Evolutionary conservation across 176 grass and related monocot species (phyloP), one percentile per base, ranked within the genome.

Genomic region (Tuctoria greenei): DNA sequence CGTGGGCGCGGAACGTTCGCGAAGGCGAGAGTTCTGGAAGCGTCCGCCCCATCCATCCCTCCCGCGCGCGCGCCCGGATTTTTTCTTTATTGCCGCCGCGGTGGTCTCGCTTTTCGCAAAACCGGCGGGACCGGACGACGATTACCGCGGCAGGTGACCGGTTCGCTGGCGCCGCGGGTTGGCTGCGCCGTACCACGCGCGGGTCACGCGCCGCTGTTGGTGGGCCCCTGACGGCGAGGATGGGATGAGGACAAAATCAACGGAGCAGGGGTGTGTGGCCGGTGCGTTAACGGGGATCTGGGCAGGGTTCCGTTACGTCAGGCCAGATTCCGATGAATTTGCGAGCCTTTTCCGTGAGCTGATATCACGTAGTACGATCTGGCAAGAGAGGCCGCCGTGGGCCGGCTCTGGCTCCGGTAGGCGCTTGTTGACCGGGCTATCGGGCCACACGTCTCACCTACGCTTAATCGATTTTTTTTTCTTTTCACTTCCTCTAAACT

Each of bases 1-100:
- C 61, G 85, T 87, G 85, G 80, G 20, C 35, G 26, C 13, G 18
- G 86, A 74, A 61, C 0, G 52, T 83, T 88, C 86, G 56, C 68
- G 86, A 88, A 88, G 69, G 34, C 55, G 84, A 87, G 54, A 61
- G 61, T 83, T 87, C 85, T 82, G 79, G 85, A 87, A 87, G 60
- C 67, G 17, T 45, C 70, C 61, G 31, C 17, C 15, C 58, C 26
- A 74, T 61, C 54, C 71, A 31, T 31, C 31, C 46, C 15, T 11
- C 1, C 6, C 38, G 5, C 36, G 9, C 66, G 23, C 23, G 55
- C 23, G 55, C 23, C 25, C 45, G 64, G 39, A 72, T 26, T 62
- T 86, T 75, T 45, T 86, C 69, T 45, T 75, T 81, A 69, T 62
- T 75, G 40, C n/a, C 7, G 15, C 18, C 20, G 4, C 0, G 2